Base-by-base conservation (phyloP, 2,329 filamentous ascomycete species). In the Xylaria sp. region DNA sequence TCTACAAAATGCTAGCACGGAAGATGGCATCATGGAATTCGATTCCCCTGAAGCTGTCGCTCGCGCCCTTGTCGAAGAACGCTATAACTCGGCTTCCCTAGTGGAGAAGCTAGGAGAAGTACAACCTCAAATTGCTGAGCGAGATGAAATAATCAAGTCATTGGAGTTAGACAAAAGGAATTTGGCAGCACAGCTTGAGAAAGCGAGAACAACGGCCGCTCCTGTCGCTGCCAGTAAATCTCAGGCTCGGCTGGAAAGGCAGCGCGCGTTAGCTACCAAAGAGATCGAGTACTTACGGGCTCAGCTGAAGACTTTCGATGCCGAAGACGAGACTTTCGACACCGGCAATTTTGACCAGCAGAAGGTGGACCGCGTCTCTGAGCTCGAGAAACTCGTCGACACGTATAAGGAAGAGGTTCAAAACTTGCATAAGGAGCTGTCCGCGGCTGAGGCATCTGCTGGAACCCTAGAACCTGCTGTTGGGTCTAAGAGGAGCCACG, bases 261-360 rank as follows among this genome's bases (percentile, higher is more conserved):
- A 98, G 78, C 92, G 93, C 67, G 89, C 87, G 0, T 86, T 99
- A 8, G 94, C 94, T 0, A 86, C 94, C 28, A 98, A 98, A 78
- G 97, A 99, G 79, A 93, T 96, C 0, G 94, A 98, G 74, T 97
- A 97, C 78, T 87, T 99, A 7, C 92, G 96, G 25, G 95, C 94
- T 0, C 96, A 99, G 80, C 86, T 98, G 64, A 94, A 94, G 81
- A 91, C 92, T 0, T 92, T 97, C 69, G 93, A 98, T 76, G 88
- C 89, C 0, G 96, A 99, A 80, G 94, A 98, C 76, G 89, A 90
- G 63, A 94, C 94, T 0, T 92, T 98, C 82, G 90, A 95, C 65
- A 89, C 93, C 0, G 92, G 94, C 41, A 90, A 88, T 52, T 91
- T 92, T 63, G 93, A 99, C 76, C 88, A 92, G 73, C 86, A 89